phyloP scores from a whole-genome alignment of 306 rosid species.

The Quercus alba region DNA sequence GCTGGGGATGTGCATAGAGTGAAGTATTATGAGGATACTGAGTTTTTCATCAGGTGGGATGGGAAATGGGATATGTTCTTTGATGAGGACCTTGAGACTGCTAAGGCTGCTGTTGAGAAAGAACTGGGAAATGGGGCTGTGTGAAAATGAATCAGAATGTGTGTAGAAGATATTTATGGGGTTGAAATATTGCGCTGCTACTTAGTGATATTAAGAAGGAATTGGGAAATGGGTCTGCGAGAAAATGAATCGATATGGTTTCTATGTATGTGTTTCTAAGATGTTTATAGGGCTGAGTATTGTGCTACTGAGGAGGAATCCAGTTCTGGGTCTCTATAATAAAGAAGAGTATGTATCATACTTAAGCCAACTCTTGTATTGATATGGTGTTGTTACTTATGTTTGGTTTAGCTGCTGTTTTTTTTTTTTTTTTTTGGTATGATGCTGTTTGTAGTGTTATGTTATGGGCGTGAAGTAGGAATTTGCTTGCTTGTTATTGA shows the following conservation, averaged over 20 bases:
- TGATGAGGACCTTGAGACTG: conserved; percentile 70
- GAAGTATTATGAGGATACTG: conserved; percentile 66
- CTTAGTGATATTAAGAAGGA: conserved; percentile 42
- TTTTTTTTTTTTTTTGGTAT: too few relatives aligned
- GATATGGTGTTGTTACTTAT: background rate
- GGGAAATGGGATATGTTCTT: conserved; percentile 92
- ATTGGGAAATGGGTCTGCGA: background rate
- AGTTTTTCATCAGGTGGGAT: conserved; percentile 93
- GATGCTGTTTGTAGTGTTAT: background rate
- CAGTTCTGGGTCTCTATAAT: background rate
- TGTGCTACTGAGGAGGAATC: background rate
- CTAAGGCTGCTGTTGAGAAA: conserved; percentile 39
- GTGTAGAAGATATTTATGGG: too few relatives aligned
- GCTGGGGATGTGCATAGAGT: conserved; percentile 82
- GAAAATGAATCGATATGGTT: background rate
- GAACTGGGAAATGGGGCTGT: conserved; percentile 22
- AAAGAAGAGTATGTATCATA: background rate
- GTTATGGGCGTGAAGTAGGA: background rate
- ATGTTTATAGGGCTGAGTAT: background rate
- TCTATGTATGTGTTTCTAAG: background rate
- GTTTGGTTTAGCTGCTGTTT: background rate
- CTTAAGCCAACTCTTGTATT: background rate
- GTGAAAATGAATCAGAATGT: background rate
- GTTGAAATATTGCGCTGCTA: conserved; percentile 24
- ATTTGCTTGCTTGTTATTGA: background rate